A percentile compares a stretch with the other conserved stretches of the same genome.
These are phyloP conservation scores for Paramecium sexaurelia DNA, from an alignment of 73 alveolate species.

Conservation along the genomic window DNA sequence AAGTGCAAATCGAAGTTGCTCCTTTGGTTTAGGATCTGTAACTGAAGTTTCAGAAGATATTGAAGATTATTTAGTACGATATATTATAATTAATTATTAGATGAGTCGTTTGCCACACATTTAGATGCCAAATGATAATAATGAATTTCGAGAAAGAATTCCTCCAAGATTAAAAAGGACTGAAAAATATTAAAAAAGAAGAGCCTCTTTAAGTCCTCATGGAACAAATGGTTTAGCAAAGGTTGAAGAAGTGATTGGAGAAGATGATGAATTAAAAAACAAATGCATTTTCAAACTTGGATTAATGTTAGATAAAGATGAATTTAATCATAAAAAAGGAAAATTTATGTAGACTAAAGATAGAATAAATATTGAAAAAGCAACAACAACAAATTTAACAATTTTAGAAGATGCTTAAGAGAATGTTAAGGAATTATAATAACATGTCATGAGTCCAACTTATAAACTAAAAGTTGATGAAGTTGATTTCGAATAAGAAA, in stretches of 20 bases:
- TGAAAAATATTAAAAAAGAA: not conserved
- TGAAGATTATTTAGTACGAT: constrained; percentile 23
- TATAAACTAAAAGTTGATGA: constrained; percentile 54
- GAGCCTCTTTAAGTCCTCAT: constrained; percentile 53
- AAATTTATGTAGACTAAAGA: not conserved
- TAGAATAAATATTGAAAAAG: not conserved
- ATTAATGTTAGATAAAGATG: constrained; percentile 40
- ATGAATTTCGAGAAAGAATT: constrained; percentile 16
- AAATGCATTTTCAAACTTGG: constrained; percentile 39
- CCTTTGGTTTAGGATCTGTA: constrained; percentile 51
- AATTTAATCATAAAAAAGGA: not conserved
- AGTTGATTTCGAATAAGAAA: constrained; percentile 47
- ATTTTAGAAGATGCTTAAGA: constrained; percentile 50
- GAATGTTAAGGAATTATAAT: not conserved
- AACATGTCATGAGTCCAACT: constrained; percentile 23
- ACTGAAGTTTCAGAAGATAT: constrained; percentile 23
- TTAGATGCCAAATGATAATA: constrained; percentile 35
- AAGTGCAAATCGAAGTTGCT: constrained; percentile 28
- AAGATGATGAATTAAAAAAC: constrained; percentile 49
- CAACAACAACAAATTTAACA: not conserved
- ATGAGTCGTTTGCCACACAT: constrained; percentile 2
- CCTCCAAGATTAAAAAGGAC: constrained; percentile 5
- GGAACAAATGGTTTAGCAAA: constrained; percentile 53
- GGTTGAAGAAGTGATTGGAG: constrained; percentile 53
- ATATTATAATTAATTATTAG: not conserved